phyloP scores from a whole-genome alignment of 345 rosid species.

The Populus pruinosa region DNA sequence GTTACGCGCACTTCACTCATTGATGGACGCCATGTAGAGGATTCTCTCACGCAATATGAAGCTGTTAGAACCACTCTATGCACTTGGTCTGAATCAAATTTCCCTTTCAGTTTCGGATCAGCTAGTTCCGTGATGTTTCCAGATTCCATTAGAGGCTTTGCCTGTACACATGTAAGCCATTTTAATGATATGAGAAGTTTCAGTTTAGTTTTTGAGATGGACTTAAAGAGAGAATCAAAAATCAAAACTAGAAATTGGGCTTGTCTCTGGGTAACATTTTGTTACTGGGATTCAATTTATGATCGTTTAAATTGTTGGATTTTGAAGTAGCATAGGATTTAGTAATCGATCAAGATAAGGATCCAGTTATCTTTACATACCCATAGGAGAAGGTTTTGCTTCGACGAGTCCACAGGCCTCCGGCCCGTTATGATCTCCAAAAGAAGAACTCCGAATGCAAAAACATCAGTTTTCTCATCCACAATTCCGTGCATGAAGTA shows the following conservation, averaged over 20 bases:
- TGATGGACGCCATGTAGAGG: conserved; percentile 70
- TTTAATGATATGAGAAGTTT: no score
- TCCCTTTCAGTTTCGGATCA: conserved; percentile 61
- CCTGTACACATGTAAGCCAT: conserved; percentile 33
- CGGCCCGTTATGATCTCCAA: conserved; percentile 80
- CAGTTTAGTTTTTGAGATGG: neutral
- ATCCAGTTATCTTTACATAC: conserved; percentile 29
- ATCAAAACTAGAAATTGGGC: neutral
- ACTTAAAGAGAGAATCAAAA: neutral
- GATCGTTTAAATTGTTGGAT: neutral
- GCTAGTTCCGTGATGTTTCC: conserved; percentile 54
- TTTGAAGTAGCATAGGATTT: neutral
- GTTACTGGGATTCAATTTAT: neutral
- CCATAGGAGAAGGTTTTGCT: conserved; percentile 81
- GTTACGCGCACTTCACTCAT: conserved; percentile 63
- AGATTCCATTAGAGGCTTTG: conserved; percentile 79
- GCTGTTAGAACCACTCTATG: conserved; percentile 60
- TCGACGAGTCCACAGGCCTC: conserved; percentile 69
- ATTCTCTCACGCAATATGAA: conserved; percentile 77
- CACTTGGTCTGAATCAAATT: conserved; percentile 62
- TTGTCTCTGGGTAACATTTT: neutral
- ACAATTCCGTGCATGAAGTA: conserved; percentile 93
- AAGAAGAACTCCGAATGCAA: conserved; percentile 81
- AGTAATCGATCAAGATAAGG: neutral
- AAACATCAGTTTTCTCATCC: conserved; percentile 91